Conservation (phyloP, 106 monocot genomes). For the Phalaenopsis equestris region DNA sequence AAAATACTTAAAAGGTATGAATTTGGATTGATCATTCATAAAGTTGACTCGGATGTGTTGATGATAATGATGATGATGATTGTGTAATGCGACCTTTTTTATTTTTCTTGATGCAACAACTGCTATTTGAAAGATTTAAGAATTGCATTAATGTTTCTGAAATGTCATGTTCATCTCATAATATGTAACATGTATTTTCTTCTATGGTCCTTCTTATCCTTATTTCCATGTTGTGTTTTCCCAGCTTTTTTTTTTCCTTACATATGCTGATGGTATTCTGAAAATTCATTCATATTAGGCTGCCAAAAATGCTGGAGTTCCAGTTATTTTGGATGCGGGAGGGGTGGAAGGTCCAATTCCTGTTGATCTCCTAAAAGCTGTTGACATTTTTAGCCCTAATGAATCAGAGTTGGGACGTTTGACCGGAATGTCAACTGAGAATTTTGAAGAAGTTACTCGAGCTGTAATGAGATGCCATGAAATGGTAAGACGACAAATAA, state of each 20-base stretch:
- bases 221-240: background rate
- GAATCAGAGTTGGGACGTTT: conserved; percentile 81
- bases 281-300: conserved; percentile 26
- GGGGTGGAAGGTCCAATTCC: conserved; percentile 80
- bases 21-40: background rate
- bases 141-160: background rate
- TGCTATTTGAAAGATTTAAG: background rate
- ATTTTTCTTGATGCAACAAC: background rate
- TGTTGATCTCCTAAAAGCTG: conserved; percentile 40
- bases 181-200: background rate
- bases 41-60: background rate
- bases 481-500: conserved; percentile 38
- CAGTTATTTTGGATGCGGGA: conserved; percentile 83
- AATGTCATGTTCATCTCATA: background rate
- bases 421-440: conserved; percentile 78
- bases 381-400: conserved; percentile 92
- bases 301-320: conserved; percentile 63
- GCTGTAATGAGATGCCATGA: conserved; percentile 62
- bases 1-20: background rate
- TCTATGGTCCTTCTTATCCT: background rate
- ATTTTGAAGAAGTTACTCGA: conserved; percentile 57
- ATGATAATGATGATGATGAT: too few relatives aligned
- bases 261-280: background rate
- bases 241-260: background rate
- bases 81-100: background rate